Percentiles rank a stretch among this genome's conserved stretches.
phyloP scores from a whole-genome alignment of 495 filamentous ascomycete genomes.

The Aspergillus hancockii region DNA sequence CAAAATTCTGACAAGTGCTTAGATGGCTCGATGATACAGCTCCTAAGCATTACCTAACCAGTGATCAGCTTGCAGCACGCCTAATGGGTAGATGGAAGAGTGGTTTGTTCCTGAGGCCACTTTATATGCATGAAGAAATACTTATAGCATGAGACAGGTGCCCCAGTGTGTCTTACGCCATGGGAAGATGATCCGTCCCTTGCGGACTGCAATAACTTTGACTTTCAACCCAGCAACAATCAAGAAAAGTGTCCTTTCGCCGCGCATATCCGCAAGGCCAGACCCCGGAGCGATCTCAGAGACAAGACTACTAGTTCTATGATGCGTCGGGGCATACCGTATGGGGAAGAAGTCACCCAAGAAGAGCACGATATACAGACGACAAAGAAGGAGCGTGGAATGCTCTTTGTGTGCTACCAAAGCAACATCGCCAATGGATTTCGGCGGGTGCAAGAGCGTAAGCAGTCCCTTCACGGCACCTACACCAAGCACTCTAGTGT shows the following conservation, averaged over 20 bases:
- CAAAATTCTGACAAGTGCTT: background rate
- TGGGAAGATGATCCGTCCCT: conserved; percentile 8
- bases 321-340: conserved; percentile 33
- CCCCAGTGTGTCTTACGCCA: conserved; percentile 10
- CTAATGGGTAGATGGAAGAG: conserved; percentile 41
- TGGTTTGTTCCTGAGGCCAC: conserved; percentile 16
- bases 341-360: conserved; percentile 21
- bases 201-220: conserved; percentile 28
- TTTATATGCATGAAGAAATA: background rate
- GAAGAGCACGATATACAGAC: conserved; percentile 8
- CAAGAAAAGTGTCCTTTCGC: conserved; percentile 33
- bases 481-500: background rate
- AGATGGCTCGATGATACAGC: background rate
- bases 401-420: conserved; percentile 46
- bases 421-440: conserved; percentile 40
- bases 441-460: conserved; percentile 24
- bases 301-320: conserved; percentile 21
- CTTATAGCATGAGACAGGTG: conserved; percentile 6
- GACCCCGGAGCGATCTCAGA: conserved; percentile 26
- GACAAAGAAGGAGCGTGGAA: conserved; percentile 34
- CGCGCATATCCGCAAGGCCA: conserved; percentile 39
- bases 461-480: background rate
- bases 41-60: conserved; percentile 1
- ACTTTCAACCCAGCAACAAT: conserved; percentile 20
- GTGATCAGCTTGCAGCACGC: conserved; percentile 30